phyloP scores from a whole-genome alignment of 2,329 filamentous ascomycete genomes.

The Parascedosporium putredinis region DNA sequence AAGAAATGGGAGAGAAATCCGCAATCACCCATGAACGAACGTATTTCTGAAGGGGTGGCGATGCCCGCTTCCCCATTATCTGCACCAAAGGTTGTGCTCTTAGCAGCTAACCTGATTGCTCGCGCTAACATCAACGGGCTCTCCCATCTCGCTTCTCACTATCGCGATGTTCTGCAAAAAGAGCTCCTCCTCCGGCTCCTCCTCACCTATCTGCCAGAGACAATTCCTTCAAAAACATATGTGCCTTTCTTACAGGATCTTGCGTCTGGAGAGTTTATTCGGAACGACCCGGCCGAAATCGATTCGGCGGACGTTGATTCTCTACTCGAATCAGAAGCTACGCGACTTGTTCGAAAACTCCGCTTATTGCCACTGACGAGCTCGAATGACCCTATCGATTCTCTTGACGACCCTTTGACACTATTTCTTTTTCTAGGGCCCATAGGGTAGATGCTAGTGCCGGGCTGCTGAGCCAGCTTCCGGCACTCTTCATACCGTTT shows the following conservation, averaged over 20 bases:
- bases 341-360: constrained; percentile 53
- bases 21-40: not conserved
- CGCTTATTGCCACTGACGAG: constrained; percentile 48
- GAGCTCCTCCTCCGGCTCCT: constrained; percentile 62
- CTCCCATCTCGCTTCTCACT: constrained; percentile 44
- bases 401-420: constrained; percentile 43
- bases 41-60: not conserved
- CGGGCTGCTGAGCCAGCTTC: constrained; percentile 59
- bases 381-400: constrained; percentile 34
- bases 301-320: constrained; percentile 46
- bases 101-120: constrained; percentile 60
- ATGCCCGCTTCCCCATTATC: constrained; percentile 32
- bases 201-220: constrained; percentile 69
- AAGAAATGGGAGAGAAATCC: not conserved
- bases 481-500: constrained; percentile 59
- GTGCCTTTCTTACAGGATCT: constrained; percentile 50
- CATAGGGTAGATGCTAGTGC: constrained; percentile 61
- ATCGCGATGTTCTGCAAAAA: constrained; percentile 47
- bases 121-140: constrained; percentile 55
- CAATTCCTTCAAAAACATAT: constrained; percentile 52
- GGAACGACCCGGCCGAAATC: constrained; percentile 31
- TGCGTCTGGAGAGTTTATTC: constrained; percentile 33
- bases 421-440: constrained; percentile 57
- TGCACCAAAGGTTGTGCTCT: constrained; percentile 58
- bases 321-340: constrained; percentile 52